These are phyloP conservation scores for Emericellopsis atlantica DNA, from an alignment of 2,329 filamentous ascomycete species.

Conservation along the genomic window DNA sequence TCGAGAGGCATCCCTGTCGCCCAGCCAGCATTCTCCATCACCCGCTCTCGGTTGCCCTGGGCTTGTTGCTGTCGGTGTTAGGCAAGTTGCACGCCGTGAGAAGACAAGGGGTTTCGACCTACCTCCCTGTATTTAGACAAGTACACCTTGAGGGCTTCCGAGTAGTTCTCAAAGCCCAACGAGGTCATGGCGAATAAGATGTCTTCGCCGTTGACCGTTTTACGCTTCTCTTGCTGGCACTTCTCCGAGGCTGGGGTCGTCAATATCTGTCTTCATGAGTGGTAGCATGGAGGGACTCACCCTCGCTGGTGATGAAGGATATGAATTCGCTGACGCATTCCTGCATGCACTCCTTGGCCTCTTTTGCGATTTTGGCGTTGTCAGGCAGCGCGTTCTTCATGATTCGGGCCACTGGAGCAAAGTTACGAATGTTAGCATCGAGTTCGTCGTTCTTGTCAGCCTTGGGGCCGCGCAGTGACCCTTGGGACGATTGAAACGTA, in stretches of 20 bases:
- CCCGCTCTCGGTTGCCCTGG: slow-evolving; percentile 25
- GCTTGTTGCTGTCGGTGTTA: slow-evolving; percentile 22
- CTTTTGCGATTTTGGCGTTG: slow-evolving; percentile 97
- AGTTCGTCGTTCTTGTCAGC: slow-evolving; percentile 39
- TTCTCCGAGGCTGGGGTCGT: slow-evolving; percentile 74
- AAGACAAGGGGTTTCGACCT: slow-evolving; percentile 23
- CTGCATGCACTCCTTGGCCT: slow-evolving; percentile 99
- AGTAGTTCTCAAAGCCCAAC: slow-evolving; percentile 96
- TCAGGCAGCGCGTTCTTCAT: slow-evolving; percentile 98
- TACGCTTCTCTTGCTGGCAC: slow-evolving; percentile 97
- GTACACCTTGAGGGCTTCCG: slow-evolving; percentile 96
- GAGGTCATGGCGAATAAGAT: slow-evolving; percentile 99
- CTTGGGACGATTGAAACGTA: slow-evolving; percentile 34
- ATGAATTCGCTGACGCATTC: slow-evolving; percentile 99
- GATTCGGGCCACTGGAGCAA: slow-evolving; percentile 92
- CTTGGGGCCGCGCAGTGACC: slow-evolving; percentile 33
- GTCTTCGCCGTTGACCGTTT: slow-evolving; percentile 97
- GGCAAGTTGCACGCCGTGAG: no score
- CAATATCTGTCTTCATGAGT: background rate
- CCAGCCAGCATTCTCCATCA: slow-evolving; percentile 20
- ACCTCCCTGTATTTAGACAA: slow-evolving; percentile 96
- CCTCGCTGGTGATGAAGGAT: slow-evolving; percentile 98
- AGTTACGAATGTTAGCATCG: slow-evolving; percentile 91
- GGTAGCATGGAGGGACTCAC: slow-evolving; percentile 38
- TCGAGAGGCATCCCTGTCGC: slow-evolving; percentile 13